These are phyloP conservation scores for Colletotrichum tofieldiae DNA, from an alignment of 2,329 filamentous ascomycete species.

Conservation along the genomic window DNA sequence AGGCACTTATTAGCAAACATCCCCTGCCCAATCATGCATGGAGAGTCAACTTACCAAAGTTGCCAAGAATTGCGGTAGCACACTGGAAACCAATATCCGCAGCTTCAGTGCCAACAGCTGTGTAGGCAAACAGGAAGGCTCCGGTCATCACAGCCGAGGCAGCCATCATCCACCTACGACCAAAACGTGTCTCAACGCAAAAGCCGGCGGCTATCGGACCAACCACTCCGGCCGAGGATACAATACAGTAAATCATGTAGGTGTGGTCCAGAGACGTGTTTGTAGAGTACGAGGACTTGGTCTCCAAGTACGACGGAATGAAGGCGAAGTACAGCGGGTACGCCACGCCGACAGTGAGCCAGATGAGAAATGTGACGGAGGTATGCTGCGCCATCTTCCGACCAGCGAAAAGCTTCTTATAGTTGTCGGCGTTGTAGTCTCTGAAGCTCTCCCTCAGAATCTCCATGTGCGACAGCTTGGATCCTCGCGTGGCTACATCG, in stretches of 20 bases:
- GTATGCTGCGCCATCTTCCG: constrained; percentile 53
- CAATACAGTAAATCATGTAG: constrained; percentile 56
- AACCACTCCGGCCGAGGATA: constrained; percentile 56
- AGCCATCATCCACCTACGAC: constrained; percentile 62
- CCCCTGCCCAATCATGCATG: fast-evolving
- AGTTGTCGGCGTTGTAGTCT: constrained; percentile 46
- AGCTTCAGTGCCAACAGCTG: constrained; percentile 56
- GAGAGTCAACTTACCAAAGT: constrained; percentile 52
- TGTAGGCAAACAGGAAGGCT: constrained; percentile 63
- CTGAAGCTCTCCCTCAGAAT: constrained; percentile 46
- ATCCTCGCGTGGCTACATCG: constrained; percentile 21
- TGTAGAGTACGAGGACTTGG: constrained; percentile 50
- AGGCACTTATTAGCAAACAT: constrained; percentile 22
- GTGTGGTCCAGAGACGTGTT: constrained; percentile 50
- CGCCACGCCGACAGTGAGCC: constrained; percentile 62
- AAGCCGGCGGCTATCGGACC: constrained; percentile 60
- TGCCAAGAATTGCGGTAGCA: constrained; percentile 62
- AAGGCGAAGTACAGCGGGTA: constrained; percentile 65
- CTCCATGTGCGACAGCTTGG: constrained; percentile 45
- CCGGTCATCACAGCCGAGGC: constrained; percentile 61
- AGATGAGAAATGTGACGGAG: constrained; percentile 57
- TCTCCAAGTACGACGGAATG: constrained; percentile 61
- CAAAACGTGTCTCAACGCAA: constrained; percentile 58
- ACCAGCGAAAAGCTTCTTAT: constrained; percentile 52
- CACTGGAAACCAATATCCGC: constrained; percentile 58